phyloP scores from a whole-genome alignment of 257 asterid species.

The Prunella vulgaris region DNA sequence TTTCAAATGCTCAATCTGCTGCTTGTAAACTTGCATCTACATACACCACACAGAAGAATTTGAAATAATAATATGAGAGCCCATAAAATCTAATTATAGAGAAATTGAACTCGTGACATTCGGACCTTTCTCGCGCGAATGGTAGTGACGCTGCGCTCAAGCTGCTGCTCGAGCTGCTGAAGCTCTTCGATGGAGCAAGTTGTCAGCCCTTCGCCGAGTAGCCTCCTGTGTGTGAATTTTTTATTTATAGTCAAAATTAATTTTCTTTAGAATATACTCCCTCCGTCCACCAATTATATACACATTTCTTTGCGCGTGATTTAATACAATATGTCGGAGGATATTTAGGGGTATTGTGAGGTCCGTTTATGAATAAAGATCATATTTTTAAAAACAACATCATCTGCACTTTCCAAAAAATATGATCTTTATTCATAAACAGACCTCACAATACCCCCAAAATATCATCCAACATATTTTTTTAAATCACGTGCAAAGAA shows the following conservation, averaged over 20 bases:
- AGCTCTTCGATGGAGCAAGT: constrained; percentile 69
- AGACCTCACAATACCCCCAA: no score
- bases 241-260: not conserved
- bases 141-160: constrained; percentile 61
- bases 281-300: no score
- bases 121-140: constrained; percentile 80
- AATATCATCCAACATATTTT: no score
- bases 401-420: no score
- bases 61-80: not conserved
- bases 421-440: no score
- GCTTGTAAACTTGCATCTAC: constrained; percentile 74
- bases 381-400: no score
- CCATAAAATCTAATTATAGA: not conserved
- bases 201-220: constrained; percentile 72
- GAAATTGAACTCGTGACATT: no score
- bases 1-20: constrained; percentile 65
- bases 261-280: not conserved
- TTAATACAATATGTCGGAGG: no score
- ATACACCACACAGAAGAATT: not conserved
- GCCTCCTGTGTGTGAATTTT: constrained; percentile 38
- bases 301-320: no score
- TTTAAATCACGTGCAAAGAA: no score
- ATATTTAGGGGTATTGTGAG: no score
- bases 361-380: no score
- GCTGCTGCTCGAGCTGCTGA: constrained; percentile 71